A percentile compares a stretch with the other conserved stretches of the same genome.
phyloP scores from a whole-genome alignment of 164 flowering plant genomes.

The Brasenia schreberi region DNA sequence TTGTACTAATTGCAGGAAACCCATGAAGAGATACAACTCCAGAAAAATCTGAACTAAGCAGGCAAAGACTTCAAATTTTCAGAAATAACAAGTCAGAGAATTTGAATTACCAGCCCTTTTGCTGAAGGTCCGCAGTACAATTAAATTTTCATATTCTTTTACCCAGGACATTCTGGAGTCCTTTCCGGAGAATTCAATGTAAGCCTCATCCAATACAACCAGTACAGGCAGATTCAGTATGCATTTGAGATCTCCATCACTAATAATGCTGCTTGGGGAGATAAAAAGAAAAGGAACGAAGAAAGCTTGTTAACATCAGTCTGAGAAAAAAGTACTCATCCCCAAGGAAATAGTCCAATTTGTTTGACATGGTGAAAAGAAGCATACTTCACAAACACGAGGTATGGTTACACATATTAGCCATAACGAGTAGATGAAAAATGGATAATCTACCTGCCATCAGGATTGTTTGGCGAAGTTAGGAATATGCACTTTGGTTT shows the following conservation, averaged over 20 bases:
- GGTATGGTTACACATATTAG: no score
- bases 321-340: no score
- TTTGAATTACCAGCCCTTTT: conserved; percentile 77
- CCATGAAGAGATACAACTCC: no score
- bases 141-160: conserved; percentile 77
- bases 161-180: conserved; percentile 91
- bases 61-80: no score
- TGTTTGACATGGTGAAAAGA: no score
- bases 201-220: conserved; percentile 97
- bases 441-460: conserved; percentile 76
- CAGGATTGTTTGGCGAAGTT: conserved; percentile 98
- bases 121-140: conserved; percentile 95
- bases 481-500: conserved; percentile 92
- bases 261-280: conserved; percentile 48
- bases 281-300: no score
- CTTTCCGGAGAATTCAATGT: conserved; percentile 81
- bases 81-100: conserved; percentile 2
- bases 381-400: no score
- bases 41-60: no score
- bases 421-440: no score
- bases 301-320: no score
- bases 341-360: no score
- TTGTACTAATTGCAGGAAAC: no score
- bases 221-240: conserved; percentile 75
- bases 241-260: conserved; percentile 60